Evolutionary conservation across 805 yeast species (phyloP).

Genomic region (Candida takata): DNA sequence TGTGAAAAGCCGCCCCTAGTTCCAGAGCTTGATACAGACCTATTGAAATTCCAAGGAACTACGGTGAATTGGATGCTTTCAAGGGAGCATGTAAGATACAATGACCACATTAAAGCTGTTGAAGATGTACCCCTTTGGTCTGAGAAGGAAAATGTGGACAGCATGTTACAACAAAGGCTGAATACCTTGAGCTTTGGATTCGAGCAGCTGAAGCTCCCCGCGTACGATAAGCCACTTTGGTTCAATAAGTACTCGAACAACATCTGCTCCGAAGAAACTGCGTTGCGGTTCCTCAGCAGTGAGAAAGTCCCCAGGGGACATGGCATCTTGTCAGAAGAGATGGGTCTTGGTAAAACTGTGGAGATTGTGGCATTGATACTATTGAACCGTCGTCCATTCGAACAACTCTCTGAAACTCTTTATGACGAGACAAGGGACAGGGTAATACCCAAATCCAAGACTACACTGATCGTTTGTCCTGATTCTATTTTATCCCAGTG

Average conservation of each 20-base stretch:
- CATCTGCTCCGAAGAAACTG: slow-evolving; percentile 29
- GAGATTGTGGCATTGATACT: slow-evolving; percentile 66
- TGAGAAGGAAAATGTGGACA: slow-evolving; percentile 1
- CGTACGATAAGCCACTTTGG: slow-evolving; percentile 26
- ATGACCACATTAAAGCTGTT: slow-evolving; percentile 23
- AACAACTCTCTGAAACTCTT: slow-evolving; percentile 3
- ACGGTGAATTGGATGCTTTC: slow-evolving; percentile 51
- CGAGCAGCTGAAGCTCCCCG: slow-evolving; percentile 24
- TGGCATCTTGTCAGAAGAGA: slow-evolving; percentile 85
- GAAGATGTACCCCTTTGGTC: slow-evolving; percentile 19
- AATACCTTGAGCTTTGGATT: slow-evolving; percentile 50
- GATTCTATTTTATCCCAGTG: slow-evolving; percentile 80
- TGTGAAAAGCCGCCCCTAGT: slow-evolving; percentile 22
- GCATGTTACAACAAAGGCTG: slow-evolving; percentile 20
- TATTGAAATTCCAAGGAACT: slow-evolving; percentile 45
- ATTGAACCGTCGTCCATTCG: slow-evolving; percentile 47
- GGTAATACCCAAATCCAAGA: slow-evolving; percentile 38
- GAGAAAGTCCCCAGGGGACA: slow-evolving; percentile 19
- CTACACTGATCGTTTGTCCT: slow-evolving; percentile 84
- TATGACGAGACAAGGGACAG: slow-evolving; percentile 13
- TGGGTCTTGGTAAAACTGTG: slow-evolving; percentile 96
- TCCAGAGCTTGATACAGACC: slow-evolving; percentile 36
- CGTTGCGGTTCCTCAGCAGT: slow-evolving; percentile 22
- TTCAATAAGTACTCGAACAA: slow-evolving; percentile 46
- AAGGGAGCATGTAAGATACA: slow-evolving; percentile 39